Evolutionary conservation across 192 early-diverging fungal species (phyloP), one percentile per base, ranked within the genome.

Genomic region (Coemansia sp.): DNA sequence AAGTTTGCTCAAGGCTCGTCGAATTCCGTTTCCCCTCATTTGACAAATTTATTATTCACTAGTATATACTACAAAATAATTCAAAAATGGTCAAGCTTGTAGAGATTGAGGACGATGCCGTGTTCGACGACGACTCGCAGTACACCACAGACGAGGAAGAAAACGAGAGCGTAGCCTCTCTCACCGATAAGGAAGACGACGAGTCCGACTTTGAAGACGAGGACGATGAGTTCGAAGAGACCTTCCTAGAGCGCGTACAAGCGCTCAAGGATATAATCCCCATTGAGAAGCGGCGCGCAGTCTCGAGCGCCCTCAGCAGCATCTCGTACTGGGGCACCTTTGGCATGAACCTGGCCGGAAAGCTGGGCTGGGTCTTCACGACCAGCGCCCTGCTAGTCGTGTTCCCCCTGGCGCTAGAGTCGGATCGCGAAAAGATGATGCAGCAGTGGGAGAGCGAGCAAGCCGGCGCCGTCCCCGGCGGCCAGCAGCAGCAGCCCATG

Each of bases 191-290:
- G 42, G 73, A 77, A 50, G 78, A 82, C 33, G 77, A 84, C 27
- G 74, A 83, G 19, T 75, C 67, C 33, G 84, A 81, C 29, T 85
- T 83, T 60, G 85, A 85, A 37, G 89, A 90, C 19, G 85, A 88
- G 37, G 88, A 90, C 62, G 88, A 92, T 54, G 89, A 90, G n/a
- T 79, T 88, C 31, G 90, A 93, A 19, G 94, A 98, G 70, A 89
- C 92, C 27, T 65, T 96, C 39, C 76, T 93, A 42, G 94, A 95
- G 59, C 90, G 95, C 54, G 57, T 98, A 46, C 66, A 77, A 34
- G 95, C 95, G 9, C 85, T 98, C 24, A 90, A 87, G 73, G 95
- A 98, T 72, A 92, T 98, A 59, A 86, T 98, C 65, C 94, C 94
- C 2, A 84, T 85, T 33, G 84, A 89, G 64, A 87, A 88, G 29